Evolutionary conservation across 768 basidiomycete genomes (phyloP), one percentile per base, ranked within the genome.

Genomic region (Paxillus rubicundulus): DNA sequence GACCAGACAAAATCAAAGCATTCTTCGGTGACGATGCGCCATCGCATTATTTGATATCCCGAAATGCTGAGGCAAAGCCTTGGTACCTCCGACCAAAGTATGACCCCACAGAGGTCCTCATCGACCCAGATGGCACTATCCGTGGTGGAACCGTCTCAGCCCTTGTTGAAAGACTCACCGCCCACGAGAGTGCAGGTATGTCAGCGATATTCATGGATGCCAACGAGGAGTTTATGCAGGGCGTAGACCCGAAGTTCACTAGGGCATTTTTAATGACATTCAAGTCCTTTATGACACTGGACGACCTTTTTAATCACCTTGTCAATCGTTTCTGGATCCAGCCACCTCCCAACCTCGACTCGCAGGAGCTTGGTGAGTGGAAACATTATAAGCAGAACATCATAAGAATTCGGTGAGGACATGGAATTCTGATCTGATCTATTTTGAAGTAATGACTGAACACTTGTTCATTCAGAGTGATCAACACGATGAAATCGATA

Each of bases 221-320:
- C 10, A 9, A 42, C n/a, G 13, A 16, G 13, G 14, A 0, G 28
- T 54, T 67, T 9, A 61, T 38, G 28, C 39, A 4, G 46, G 27
- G 21, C 24, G n/a, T 41, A 82, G 80, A 85, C 63, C 74, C 78
- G 20, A 72, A 72, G 33, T 85, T 80, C 66, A 80, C 72, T 56
- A 75, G 77, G 52, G 81, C 84, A 10, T 87, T 87, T 72, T 67
- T 87, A 40, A 77, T 85, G 71, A 87, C 86, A 3, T 87, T 84
- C 72, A 81, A 82, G 58, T 83, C 83, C 0, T 87, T 87, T 64
- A 80, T 78, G 49, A 78, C 77, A 10, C 69, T 79, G 2, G 72
- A 79, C 28, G 73, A 81, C 43, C 65, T 87, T n/a, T 75, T 86
- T 41, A 76, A 79, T 42, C 65, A 77, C 24, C 73, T 87, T 13